Conservation (phyloP, 2,329 filamentous ascomycete species). For the Fusarium cicatricum region DNA sequence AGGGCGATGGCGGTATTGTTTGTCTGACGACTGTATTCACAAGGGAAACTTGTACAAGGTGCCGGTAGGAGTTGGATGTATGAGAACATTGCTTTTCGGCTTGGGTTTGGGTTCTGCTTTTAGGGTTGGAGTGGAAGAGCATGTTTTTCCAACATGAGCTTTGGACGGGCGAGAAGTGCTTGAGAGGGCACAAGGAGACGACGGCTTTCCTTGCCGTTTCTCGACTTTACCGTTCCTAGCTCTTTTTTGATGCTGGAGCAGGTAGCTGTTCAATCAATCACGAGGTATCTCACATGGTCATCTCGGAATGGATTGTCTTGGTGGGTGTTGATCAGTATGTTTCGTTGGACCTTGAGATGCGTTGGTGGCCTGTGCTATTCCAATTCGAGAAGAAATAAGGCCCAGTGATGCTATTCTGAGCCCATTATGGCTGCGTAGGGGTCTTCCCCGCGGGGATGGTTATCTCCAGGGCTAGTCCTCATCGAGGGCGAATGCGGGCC, state of each 20-base stretch:
- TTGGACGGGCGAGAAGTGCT: constrained; percentile 23
- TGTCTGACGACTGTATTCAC: constrained; percentile 19
- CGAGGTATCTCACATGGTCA: neutral
- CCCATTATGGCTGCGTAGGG: too few species aligned
- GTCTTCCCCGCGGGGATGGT: too few species aligned
- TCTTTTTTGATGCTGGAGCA: constrained; percentile 9
- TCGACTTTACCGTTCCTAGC: neutral
- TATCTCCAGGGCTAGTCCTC: too few species aligned
- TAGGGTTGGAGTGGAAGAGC: constrained; percentile 8
- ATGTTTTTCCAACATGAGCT: constrained; percentile 17
- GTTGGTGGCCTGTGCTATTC: too few species aligned
- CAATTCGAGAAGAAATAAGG: too few species aligned
- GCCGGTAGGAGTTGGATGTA: constrained; percentile 36
- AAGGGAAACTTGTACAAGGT: constrained; percentile 21
- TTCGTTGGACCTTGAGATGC: too few species aligned
- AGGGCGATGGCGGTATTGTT: neutral
- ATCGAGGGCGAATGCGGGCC: neutral
- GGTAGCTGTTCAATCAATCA: neutral
- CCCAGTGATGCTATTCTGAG: too few species aligned
- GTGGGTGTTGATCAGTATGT: neutral
- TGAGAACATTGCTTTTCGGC: constrained; percentile 28
- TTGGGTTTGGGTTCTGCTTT: constrained; percentile 8
- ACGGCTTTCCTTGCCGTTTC: neutral
- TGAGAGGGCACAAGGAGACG: constrained; percentile 3
- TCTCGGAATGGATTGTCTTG: too few species aligned